These are phyloP conservation scores for Colletotrichum nymphaeae DNA, from an alignment of 2,329 filamentous ascomycete species.

Conservation along the genomic window DNA sequence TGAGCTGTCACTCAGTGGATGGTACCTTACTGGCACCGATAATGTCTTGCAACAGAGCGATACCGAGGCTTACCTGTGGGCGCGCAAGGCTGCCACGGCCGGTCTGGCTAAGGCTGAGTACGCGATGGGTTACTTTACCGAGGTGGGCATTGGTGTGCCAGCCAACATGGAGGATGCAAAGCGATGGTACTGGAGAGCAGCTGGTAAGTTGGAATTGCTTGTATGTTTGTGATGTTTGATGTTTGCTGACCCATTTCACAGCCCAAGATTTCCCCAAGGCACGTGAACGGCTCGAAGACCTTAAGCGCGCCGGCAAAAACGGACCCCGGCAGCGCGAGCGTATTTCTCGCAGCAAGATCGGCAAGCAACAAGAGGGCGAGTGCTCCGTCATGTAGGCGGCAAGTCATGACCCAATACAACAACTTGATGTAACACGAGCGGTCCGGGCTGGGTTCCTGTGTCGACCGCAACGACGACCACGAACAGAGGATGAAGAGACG, in stretches of 20 bases:
- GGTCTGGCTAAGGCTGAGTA: constrained; percentile 95
- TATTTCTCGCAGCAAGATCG: constrained; percentile 83
- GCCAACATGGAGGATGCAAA: constrained; percentile 94
- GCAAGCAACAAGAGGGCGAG: constrained; percentile 88
- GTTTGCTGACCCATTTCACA: constrained; percentile 53
- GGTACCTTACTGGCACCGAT: constrained; percentile 93
- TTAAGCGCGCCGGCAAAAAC: constrained; percentile 78
- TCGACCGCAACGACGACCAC: constrained; percentile 21
- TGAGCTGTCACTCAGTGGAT: constrained; percentile 86
- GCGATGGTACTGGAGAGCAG: constrained; percentile 97
- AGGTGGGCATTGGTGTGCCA: constrained; percentile 90
- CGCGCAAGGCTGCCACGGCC: constrained; percentile 88
- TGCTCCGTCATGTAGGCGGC: constrained; percentile 81
- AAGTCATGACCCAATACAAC: neutral
- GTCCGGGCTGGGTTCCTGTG: constrained; percentile 24
- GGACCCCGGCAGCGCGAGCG: constrained; percentile 79
- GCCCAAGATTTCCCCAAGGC: constrained; percentile 96
- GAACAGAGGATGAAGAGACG: constrained; percentile 10
- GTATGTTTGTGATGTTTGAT: constrained; percentile 10
- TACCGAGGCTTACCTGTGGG: constrained; percentile 97
- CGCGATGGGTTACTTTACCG: constrained; percentile 97
- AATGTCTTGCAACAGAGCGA: constrained; percentile 92
- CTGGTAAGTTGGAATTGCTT: constrained; percentile 76
- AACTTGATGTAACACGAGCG: constrained; percentile 14
- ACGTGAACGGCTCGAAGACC: constrained; percentile 89